Conservation (phyloP, 192 early-diverging fungal species). For the Pilobolus umbonatus region DNA sequence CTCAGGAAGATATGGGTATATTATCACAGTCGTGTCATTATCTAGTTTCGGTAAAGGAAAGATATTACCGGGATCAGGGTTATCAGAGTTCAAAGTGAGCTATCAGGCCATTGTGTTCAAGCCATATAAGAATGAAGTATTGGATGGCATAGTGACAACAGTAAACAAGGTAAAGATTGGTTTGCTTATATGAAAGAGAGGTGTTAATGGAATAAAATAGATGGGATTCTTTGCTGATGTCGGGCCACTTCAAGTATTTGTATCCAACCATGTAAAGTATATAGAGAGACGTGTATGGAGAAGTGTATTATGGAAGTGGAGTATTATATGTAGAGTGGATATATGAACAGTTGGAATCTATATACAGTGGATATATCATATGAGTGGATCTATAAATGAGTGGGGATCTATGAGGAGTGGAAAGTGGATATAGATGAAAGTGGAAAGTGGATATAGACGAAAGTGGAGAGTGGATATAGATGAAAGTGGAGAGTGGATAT, state of each 20-base stretch:
- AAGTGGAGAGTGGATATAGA: too few relatives aligned
- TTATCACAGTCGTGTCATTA: conserved; percentile 83
- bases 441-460: too few relatives aligned
- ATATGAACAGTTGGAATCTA: too few relatives aligned
- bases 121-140: conserved; percentile 94
- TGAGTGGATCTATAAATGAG: too few relatives aligned
- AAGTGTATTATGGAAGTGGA: too few relatives aligned
- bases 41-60: conserved; percentile 79
- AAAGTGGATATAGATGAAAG: too few relatives aligned
- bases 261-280: conserved; percentile 65
- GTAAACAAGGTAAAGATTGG: conserved; percentile 73
- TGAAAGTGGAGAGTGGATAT: too few relatives aligned
- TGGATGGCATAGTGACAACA: conserved; percentile 84
- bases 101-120: conserved; percentile 96
- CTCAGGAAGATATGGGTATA: conserved; percentile 89
- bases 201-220: conserved; percentile 29
- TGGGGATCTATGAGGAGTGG: too few relatives aligned
- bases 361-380: too few relatives aligned
- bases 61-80: conserved; percentile 67
- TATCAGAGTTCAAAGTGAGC: conserved; percentile 88
- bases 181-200: not conserved
- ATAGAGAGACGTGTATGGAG: not conserved
- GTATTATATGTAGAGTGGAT: too few relatives aligned
- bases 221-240: conserved; percentile 95
- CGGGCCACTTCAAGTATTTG: conserved; percentile 90